Evolutionary conservation across 140 eudicot species (phyloP).

Genomic region (Anethum foeniculum): DNA sequence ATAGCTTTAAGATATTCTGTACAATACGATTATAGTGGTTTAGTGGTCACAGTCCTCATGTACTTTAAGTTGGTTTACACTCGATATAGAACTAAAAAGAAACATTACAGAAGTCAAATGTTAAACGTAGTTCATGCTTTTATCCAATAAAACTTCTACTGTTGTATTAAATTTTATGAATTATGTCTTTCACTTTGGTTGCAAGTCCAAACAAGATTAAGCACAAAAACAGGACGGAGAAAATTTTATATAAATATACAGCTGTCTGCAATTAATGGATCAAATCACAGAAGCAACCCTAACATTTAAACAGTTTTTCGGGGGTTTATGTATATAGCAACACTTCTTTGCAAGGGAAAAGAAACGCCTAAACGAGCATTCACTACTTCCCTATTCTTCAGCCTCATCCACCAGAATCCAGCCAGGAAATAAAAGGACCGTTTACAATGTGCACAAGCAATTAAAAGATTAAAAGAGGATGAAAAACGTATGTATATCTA

Average conservation of each 20-base stretch:
- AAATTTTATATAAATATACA: background rate
- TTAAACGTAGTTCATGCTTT: background rate
- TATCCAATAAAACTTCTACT: background rate
- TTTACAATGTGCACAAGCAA: background rate
- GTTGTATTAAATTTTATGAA: background rate
- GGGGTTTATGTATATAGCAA: background rate
- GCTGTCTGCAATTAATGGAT: background rate
- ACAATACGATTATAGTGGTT: background rate
- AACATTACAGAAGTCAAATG: background rate
- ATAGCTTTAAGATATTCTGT: background rate
- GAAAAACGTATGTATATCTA: constrained; percentile 9
- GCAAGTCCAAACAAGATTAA: background rate
- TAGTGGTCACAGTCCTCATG: background rate
- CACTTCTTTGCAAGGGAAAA: background rate
- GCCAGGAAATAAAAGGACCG: background rate
- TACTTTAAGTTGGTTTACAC: background rate
- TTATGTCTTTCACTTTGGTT: background rate
- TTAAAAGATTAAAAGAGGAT: background rate
- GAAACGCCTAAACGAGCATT: background rate
- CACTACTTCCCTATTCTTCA: background rate
- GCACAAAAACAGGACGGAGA: background rate
- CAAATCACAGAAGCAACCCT: background rate
- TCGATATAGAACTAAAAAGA: background rate
- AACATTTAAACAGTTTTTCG: background rate
- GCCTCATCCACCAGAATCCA: background rate